A percentile compares a stretch with the other conserved stretches of the same genome.
Evolutionary conservation across 202 grass and related monocot genomes (phyloP).

Genomic region (Tripidium arundinaceum): DNA sequence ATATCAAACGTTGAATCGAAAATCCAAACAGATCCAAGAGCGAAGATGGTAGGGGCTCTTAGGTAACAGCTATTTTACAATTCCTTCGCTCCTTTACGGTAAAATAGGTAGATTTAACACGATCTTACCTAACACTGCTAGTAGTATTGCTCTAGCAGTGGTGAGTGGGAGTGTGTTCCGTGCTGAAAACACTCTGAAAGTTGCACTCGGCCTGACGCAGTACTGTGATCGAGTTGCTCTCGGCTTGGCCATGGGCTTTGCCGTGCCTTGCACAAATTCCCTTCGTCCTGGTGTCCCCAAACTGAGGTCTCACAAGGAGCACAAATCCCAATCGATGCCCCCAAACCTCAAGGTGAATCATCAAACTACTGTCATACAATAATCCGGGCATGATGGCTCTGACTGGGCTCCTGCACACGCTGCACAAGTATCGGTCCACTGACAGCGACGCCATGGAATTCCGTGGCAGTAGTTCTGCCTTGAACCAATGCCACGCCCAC

Average conservation of each 20-base stretch:
- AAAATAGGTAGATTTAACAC: too few species aligned
- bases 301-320: neutral
- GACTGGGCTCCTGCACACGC: neutral
- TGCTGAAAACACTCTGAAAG: neutral
- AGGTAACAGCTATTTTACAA: too few species aligned
- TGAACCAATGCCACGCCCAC: neutral
- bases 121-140: too few species aligned
- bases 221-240: neutral
- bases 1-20: too few species aligned
- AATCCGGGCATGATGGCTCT: conserved; percentile 12
- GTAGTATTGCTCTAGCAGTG: too few species aligned
- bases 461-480: neutral
- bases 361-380: neutral
- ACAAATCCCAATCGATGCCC: conserved; percentile 1
- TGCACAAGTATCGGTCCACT: neutral
- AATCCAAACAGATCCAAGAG: too few species aligned
- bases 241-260: neutral
- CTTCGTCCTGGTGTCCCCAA: neutral
- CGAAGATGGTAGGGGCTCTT: too few species aligned
- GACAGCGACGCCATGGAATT: neutral
- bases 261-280: conserved; percentile 43
- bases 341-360: conserved; percentile 20
- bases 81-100: too few species aligned
- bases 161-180: too few species aligned
- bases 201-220: neutral